Evolutionary conservation across 768 basidiomycete genomes (phyloP).

Genomic region (Mrakia frigida): DNA sequence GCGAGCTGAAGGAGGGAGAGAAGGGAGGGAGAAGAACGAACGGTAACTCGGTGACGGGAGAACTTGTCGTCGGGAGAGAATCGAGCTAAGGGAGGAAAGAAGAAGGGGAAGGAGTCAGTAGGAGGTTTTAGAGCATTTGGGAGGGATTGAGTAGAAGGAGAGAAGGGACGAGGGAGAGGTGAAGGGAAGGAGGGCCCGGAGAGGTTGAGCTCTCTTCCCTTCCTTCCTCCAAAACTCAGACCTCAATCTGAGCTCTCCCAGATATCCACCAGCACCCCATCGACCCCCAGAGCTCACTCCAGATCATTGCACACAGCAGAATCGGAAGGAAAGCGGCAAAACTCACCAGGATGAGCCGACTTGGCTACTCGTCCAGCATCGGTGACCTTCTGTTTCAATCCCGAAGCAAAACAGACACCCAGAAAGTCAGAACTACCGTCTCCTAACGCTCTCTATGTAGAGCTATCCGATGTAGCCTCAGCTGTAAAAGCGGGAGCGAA

Average conservation of each 20-base stretch:
- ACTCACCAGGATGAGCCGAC: conserved; percentile 91
- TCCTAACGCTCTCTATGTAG: neutral
- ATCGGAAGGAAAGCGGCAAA: neutral
- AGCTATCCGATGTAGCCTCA: too few species aligned
- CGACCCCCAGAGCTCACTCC: neutral
- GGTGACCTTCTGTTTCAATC: conserved; percentile 67
- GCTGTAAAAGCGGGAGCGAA: conserved; percentile 43
- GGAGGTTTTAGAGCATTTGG: neutral
- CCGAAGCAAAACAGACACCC: conserved; percentile 19
- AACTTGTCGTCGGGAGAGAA: conserved; percentile 99
- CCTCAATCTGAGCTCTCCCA: neutral
- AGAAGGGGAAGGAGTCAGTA: neutral
- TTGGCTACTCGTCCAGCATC: conserved; percentile 77
- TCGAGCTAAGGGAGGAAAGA: conserved; percentile 57
- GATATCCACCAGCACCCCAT: neutral
- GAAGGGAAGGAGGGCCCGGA: neutral
- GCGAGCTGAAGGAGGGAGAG: neutral
- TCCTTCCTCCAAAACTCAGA: neutral
- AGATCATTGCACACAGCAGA: neutral
- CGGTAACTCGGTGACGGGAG: conserved; percentile 88
- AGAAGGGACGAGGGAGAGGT: neutral
- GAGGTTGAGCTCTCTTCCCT: neutral
- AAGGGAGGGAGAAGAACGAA: conserved; percentile 14
- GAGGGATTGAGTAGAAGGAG: neutral
- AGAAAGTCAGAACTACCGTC: neutral